phyloP scores from a whole-genome alignment of 148 eudicot species.

The Simmondsia chinensis region DNA sequence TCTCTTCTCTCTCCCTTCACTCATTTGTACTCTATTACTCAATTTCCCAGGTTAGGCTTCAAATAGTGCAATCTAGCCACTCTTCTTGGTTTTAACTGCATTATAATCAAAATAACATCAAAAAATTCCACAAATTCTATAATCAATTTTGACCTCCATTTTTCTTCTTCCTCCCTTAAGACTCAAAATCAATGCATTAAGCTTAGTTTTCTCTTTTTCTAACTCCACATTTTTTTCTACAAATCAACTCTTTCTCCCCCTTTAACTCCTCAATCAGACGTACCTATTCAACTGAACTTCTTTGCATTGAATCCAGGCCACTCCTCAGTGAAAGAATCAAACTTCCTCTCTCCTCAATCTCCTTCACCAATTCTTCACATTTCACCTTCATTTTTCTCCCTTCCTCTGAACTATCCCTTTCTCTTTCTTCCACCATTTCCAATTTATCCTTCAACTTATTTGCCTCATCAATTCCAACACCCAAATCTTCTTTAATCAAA shows the following conservation, averaged over 20 bases:
- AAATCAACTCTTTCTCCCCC: conserved; percentile 24
- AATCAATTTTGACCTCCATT: conserved; percentile 8
- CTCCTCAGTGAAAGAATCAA: too few relatives aligned
- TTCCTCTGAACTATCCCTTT: conserved; percentile 13
- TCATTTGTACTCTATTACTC: too few relatives aligned
- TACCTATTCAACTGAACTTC: too few relatives aligned
- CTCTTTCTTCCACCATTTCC: conserved; percentile 19
- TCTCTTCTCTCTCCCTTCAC: too few relatives aligned
- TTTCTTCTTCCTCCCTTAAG: conserved; percentile 28
- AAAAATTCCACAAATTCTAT: too few relatives aligned
- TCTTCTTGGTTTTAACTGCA: too few relatives aligned
- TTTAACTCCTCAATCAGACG: conserved; percentile 15
- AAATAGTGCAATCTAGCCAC: too few relatives aligned
- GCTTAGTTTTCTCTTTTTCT: conserved; percentile 16
- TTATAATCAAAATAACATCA: too few relatives aligned
- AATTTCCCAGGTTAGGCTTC: too few relatives aligned
- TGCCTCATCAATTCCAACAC: conserved; percentile 17
- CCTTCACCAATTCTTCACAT: conserved; percentile 22
- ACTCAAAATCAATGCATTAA: conserved; percentile 20
- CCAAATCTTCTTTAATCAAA: conserved; percentile 14
- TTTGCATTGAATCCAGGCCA: too few relatives aligned
- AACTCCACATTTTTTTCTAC: conserved; percentile 18
- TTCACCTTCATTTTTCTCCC: conserved; percentile 14
- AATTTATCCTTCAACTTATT: conserved; percentile 19
- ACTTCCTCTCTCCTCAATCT: too few relatives aligned